Percentiles rank a stretch among this genome's conserved stretches.
Conservation (phyloP, 2,329 filamentous ascomycete genomes). For the Aspergillus clavatus region DNA sequence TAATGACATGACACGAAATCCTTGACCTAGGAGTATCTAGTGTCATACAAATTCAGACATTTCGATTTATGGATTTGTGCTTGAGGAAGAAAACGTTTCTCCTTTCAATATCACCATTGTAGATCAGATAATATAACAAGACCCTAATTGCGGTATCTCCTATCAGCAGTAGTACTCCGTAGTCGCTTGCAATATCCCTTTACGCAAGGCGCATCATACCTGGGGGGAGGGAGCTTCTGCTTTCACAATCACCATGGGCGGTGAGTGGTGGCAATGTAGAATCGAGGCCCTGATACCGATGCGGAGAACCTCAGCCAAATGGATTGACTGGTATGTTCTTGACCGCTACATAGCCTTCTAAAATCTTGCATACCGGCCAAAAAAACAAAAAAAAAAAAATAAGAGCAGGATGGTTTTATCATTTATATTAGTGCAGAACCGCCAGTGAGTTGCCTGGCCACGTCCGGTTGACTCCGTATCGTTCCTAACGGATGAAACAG, state of each 20-base stretch:
- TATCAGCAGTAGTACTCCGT: too few species aligned
- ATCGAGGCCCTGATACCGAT: conserved; percentile 20
- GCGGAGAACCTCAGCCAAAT: conserved; percentile 20
- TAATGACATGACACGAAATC: neutral
- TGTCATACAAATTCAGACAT: neutral
- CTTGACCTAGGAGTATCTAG: neutral
- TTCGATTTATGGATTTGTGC: too few species aligned
- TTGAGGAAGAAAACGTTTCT: too few species aligned
- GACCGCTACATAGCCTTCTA: conserved; percentile 16
- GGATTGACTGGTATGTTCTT: conserved; percentile 7
- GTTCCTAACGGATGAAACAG: conserved; percentile 47
- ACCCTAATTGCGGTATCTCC: neutral
- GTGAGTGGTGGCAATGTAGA: conserved; percentile 27
- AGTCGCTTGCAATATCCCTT: neutral
- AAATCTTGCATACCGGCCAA: conserved; percentile 3
- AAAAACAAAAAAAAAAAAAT: too few species aligned
- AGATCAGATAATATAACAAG: neutral
- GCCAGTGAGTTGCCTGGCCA: conserved; percentile 57
- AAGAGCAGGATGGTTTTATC: conserved; percentile 59
- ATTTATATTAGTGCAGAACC: conserved; percentile 85
- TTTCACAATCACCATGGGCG: conserved; percentile 11
- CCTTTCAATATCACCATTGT: neutral
- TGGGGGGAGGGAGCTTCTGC: conserved; percentile 3
- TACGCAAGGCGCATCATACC: neutral
- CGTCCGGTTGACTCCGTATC: neutral